Percentiles rank a stretch among this genome's conserved stretches.
phyloP scores from a whole-genome alignment of 1,284 basidiomycete species.

The Melanopsichium pennsylvanicum region DNA sequence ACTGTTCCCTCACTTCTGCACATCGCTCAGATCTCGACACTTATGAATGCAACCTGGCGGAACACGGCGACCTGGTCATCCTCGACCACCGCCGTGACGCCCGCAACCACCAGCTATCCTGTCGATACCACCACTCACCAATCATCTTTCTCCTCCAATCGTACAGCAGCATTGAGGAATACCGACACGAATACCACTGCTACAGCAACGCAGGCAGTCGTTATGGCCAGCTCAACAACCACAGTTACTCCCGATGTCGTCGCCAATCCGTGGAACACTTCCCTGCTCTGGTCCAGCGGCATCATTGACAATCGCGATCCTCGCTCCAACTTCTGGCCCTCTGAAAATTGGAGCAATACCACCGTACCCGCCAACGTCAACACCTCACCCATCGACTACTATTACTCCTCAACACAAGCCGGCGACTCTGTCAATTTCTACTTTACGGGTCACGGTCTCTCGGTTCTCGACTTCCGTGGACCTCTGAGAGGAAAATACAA shows the following conservation, averaged over 20 bases:
- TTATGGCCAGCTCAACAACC: neutral
- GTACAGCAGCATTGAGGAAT: no score
- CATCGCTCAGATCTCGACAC: no score
- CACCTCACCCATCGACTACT: constrained; percentile 34
- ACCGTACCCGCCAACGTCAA: constrained; percentile 21
- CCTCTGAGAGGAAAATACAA: constrained; percentile 32
- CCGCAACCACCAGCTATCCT: no score
- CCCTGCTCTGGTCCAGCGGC: constrained; percentile 32
- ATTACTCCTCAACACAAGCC: constrained; percentile 13
- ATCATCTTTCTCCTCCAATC: no score
- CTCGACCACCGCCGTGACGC: no score
- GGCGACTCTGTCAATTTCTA: constrained; percentile 33
- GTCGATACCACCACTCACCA: no score
- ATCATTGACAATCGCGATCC: constrained; percentile 38
- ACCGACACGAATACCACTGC: no score
- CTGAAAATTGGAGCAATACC: constrained; percentile 14
- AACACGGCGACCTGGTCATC: no score
- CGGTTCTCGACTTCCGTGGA: constrained; percentile 32
- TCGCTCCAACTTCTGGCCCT: constrained; percentile 27
- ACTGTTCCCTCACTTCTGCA: no score
- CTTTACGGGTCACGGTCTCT: constrained; percentile 30
- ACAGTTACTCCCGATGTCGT: constrained; percentile 27
- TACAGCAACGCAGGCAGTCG: no score
- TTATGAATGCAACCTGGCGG: no score
- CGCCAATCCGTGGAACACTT: constrained; percentile 43